Conservation (phyloP, 2,329 filamentous ascomycete species). For the Dryadomyces quercus-mongolicae region DNA sequence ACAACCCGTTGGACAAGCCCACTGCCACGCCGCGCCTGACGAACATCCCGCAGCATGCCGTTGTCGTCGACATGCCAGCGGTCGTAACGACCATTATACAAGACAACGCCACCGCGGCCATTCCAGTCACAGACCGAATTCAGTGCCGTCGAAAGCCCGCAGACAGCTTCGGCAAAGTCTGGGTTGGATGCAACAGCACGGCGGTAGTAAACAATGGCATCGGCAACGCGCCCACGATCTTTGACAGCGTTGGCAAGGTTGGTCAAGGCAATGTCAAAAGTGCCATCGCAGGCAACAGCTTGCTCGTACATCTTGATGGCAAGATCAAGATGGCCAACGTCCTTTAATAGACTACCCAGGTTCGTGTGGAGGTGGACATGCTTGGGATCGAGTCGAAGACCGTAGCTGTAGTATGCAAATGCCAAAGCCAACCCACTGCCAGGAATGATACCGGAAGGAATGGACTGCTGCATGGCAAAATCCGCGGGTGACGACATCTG, state of each 20-base stretch:
- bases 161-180: constrained; percentile 93
- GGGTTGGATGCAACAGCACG: constrained; percentile 86
- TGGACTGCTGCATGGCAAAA: constrained; percentile 21
- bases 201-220: constrained; percentile 86
- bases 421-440: constrained; percentile 83
- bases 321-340: constrained; percentile 82
- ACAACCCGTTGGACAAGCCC: constrained; percentile 88
- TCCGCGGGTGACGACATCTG: constrained; percentile 12
- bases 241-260: constrained; percentile 97
- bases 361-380: constrained; percentile 98
- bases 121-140: constrained; percentile 96
- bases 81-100: constrained; percentile 63
- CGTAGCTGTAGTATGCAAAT: constrained; percentile 90
- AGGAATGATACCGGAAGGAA: constrained; percentile 63
- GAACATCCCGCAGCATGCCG: constrained; percentile 71
- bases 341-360: constrained; percentile 85
- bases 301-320: constrained; percentile 97
- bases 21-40: constrained; percentile 44
- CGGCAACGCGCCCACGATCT: constrained; percentile 81
- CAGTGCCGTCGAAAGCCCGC: constrained; percentile 83
- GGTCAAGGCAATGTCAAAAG: constrained; percentile 91
- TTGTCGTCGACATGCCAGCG: constrained; percentile 86
- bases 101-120: constrained; percentile 72
- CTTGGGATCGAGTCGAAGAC: constrained; percentile 69
- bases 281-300: constrained; percentile 82